Evolutionary conservation across 2,329 filamentous ascomycete genomes (phyloP).

Genomic region (Venturia pyrina): DNA sequence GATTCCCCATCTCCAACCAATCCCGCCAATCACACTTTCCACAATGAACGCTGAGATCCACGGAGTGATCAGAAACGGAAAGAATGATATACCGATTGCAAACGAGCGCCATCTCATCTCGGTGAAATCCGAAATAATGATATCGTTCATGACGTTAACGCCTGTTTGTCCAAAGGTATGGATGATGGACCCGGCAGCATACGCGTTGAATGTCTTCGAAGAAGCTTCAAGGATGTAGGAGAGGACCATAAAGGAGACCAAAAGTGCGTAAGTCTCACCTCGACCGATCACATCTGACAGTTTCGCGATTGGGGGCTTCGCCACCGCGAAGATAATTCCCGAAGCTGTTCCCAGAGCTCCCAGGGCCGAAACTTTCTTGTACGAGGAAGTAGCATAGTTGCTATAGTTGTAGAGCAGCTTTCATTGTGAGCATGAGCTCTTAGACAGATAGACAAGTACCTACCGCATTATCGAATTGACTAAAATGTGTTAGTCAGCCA

Average conservation of each 20-base stretch:
- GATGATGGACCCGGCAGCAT: slow-evolving; percentile 29
- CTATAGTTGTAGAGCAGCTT: slow-evolving; percentile 24
- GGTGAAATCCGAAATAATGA: slow-evolving; percentile 34
- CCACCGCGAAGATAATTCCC: slow-evolving; percentile 29
- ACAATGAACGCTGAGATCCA: slow-evolving; percentile 33
- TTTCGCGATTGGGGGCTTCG: slow-evolving; percentile 34
- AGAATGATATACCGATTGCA: slow-evolving; percentile 28
- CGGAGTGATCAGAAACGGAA: slow-evolving; percentile 32
- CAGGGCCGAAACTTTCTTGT: slow-evolving; percentile 26
- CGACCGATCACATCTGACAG: slow-evolving; percentile 33
- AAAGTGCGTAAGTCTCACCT: slow-evolving; percentile 27
- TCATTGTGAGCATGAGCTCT: slow-evolving; percentile 25
- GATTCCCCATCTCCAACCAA: slow-evolving; percentile 37
- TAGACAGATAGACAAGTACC: slow-evolving; percentile 21
- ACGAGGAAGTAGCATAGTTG: slow-evolving; percentile 32
- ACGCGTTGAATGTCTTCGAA: slow-evolving; percentile 25
- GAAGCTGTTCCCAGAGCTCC: slow-evolving; percentile 27
- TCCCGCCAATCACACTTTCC: slow-evolving; percentile 29
- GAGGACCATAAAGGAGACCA: slow-evolving; percentile 27
- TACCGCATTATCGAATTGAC: neutral
- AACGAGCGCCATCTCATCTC: slow-evolving; percentile 32
- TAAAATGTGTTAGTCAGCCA: neutral
- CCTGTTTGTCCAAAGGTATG: slow-evolving; percentile 30
- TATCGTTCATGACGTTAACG: slow-evolving; percentile 31
- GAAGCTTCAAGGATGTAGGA: slow-evolving; percentile 31